A percentile compares a stretch with the other conserved stretches of the same genome.
These are phyloP conservation scores for Leishmania major DNA, from an alignment of 208 protist genomes.

Conservation along the genomic window DNA sequence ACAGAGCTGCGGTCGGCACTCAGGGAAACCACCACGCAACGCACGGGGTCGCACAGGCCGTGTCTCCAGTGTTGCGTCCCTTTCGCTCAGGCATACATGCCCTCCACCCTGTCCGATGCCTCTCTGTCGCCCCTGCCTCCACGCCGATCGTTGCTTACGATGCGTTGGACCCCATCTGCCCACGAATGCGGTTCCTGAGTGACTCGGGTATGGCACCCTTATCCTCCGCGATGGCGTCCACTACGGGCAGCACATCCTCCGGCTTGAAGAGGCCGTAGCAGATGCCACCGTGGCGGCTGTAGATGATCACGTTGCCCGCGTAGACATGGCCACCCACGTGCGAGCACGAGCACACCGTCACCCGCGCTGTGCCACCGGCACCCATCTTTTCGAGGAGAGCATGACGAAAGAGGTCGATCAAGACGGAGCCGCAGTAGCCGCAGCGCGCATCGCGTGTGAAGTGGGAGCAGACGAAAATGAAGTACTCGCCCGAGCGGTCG, in stretches of 20 bases:
- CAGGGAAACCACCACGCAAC: not conserved
- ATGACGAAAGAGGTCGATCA: slow-evolving; percentile 80
- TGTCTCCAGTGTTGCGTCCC: not conserved
- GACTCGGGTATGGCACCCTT: slow-evolving; percentile 54
- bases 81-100: not conserved
- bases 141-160: not conserved
- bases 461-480: slow-evolving; percentile 90
- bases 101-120: not conserved
- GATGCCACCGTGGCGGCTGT: slow-evolving; percentile 79
- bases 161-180: slow-evolving; percentile 30
- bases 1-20: not conserved
- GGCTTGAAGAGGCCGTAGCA: slow-evolving; percentile 90
- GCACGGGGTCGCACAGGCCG: not conserved
- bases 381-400: slow-evolving; percentile 43
- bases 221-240: slow-evolving; percentile 57
- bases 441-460: slow-evolving; percentile 80
- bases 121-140: not conserved
- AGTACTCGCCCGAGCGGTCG: slow-evolving; percentile 79
- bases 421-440: slow-evolving; percentile 88
- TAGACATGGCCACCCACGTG: slow-evolving; percentile 92
- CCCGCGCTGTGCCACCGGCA: slow-evolving; percentile 31
- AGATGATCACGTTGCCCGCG: slow-evolving; percentile 91
- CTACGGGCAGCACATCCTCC: slow-evolving; percentile 62
- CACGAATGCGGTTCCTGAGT: slow-evolving; percentile 63
- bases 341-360: slow-evolving; percentile 75